Evolutionary conservation across 768 basidiomycete species (phyloP).

Genomic region (Lactarius deliciosus): DNA sequence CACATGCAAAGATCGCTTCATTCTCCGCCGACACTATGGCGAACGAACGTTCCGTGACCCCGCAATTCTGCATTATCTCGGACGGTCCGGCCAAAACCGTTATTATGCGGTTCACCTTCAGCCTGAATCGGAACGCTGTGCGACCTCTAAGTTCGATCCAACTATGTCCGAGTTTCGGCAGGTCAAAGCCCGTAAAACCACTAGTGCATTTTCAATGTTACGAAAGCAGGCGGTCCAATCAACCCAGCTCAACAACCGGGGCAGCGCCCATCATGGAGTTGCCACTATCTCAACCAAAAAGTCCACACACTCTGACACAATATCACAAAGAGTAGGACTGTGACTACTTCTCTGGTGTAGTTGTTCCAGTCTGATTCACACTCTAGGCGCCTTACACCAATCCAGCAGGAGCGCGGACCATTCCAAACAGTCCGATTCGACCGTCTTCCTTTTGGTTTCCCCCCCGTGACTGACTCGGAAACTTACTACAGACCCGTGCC

Average conservation of each 20-base stretch:
- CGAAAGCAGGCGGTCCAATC: conserved; percentile 9
- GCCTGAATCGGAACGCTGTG: not conserved
- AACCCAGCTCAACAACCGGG: not conserved
- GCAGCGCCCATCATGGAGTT: not conserved
- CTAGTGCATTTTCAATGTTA: not conserved
- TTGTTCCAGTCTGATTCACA: conserved; percentile 8
- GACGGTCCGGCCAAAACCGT: too few relatives aligned
- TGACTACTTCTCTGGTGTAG: not conserved
- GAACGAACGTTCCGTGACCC: too few relatives aligned
- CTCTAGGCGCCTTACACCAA: not conserved
- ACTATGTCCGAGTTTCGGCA: conserved; percentile 10
- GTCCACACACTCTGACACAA: not conserved
- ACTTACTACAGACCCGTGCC: conserved; percentile 2
- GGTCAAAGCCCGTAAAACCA: conserved; percentile 19
- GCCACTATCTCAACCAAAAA: conserved; percentile 2
- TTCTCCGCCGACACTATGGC: not conserved
- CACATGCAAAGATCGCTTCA: not conserved
- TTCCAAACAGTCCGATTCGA: conserved; percentile 5
- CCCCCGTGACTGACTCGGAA: not conserved
- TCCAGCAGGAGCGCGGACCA: not conserved
- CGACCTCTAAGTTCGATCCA: not conserved
- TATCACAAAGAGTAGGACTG: conserved; percentile 5
- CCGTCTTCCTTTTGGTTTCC: not conserved
- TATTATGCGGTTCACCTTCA: not conserved
- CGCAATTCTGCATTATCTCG: too few relatives aligned